phyloP scores from a whole-genome alignment of 768 basidiomycete species.

The Candolleomyces aberdarensis region DNA sequence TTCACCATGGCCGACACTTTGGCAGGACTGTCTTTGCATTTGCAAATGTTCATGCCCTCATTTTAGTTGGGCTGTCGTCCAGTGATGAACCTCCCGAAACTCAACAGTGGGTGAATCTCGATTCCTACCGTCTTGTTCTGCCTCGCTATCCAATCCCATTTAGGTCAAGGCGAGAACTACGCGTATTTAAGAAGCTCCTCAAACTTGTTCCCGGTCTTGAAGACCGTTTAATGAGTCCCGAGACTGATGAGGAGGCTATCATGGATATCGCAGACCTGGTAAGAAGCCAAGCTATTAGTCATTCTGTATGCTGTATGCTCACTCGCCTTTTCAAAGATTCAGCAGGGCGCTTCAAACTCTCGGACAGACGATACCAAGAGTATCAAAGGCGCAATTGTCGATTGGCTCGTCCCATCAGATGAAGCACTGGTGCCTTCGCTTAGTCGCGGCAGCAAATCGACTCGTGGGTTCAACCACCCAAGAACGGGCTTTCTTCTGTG shows the following conservation, averaged over 20 bases:
- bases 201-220: background rate
- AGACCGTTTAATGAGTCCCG: background rate
- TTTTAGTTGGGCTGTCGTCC: background rate
- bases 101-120: background rate
- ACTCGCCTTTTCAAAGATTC: constrained; percentile 1
- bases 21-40: too few relatives aligned
- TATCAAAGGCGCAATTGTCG: background rate
- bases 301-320: background rate
- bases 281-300: background rate
- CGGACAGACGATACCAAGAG: constrained; percentile 4
- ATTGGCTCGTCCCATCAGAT: background rate
- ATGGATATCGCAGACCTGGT: background rate
- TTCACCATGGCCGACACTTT: too few relatives aligned
- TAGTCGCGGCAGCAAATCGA: too few relatives aligned
- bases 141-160: background rate
- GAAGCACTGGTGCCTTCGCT: constrained; percentile 5
- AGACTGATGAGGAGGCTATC: background rate
- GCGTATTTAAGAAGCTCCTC: background rate
- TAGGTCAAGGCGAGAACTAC: background rate
- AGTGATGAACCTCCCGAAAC: background rate
- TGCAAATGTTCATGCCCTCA: too few relatives aligned
- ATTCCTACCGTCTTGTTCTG: too few relatives aligned
- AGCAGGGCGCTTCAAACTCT: constrained; percentile 11
- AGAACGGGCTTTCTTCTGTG: constrained; percentile 17
- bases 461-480: too few relatives aligned